These are phyloP conservation scores for Xylaria digitata DNA, from an alignment of 2,329 filamentous ascomycete genomes.

Conservation along the genomic window DNA sequence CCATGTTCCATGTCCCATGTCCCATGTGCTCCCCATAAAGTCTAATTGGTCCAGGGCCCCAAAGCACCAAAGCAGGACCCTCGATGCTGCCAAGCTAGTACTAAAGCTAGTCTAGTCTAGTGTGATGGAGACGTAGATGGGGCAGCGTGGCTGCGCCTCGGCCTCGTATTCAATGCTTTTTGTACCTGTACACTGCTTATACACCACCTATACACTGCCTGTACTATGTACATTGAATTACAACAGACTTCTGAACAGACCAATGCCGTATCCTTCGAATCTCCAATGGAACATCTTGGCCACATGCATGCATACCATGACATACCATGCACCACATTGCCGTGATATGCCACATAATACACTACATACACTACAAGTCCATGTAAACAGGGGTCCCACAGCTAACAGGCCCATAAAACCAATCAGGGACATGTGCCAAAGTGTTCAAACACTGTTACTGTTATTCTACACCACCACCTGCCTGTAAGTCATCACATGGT, in stretches of 20 bases:
- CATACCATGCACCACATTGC: no score
- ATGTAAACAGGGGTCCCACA: background rate
- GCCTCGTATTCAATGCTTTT: background rate
- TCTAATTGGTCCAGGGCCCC: background rate
- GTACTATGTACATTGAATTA: conserved; percentile 6
- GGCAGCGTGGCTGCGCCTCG: conserved; percentile 17
- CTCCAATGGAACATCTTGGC: conserved; percentile 29
- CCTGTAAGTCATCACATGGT: background rate
- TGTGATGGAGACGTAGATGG: background rate
- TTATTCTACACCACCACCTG: background rate
- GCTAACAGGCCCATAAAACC: background rate
- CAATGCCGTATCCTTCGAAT: background rate
- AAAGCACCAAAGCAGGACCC: no score
- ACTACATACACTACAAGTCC: no score
- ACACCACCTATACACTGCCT: background rate
- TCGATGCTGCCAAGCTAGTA: no score
- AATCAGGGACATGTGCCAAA: conserved; percentile 1
- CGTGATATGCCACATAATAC: background rate
- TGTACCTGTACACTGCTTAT: background rate
- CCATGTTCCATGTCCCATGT: conserved; percentile 1
- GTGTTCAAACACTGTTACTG: background rate
- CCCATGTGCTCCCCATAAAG: background rate
- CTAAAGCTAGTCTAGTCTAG: no score
- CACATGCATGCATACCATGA: background rate
- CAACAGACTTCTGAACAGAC: background rate